phyloP scores from a whole-genome alignment of 306 rosid genomes.

The Pyrus communis region DNA sequence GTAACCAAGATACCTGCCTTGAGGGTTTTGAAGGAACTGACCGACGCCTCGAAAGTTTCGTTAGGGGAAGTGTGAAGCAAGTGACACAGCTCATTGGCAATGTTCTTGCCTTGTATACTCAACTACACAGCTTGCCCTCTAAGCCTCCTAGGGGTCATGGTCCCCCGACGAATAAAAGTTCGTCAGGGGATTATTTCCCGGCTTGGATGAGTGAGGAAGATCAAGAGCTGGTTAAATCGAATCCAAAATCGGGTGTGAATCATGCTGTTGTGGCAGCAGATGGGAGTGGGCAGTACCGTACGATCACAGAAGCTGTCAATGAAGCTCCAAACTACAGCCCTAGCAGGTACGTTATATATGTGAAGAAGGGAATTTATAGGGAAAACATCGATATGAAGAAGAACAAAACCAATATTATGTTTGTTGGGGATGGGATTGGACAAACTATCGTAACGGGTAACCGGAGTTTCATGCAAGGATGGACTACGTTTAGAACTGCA shows the following conservation, averaged over 20 bases:
- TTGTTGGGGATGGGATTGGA: slow-evolving; percentile 84
- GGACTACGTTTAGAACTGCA: slow-evolving; percentile 96
- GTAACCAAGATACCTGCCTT: slow-evolving; percentile 93
- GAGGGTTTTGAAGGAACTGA: slow-evolving; percentile 97
- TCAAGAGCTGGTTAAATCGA: slow-evolving; percentile 43
- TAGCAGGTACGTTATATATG: slow-evolving; percentile 55
- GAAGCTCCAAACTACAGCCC: slow-evolving; percentile 60
- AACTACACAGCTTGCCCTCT: slow-evolving; percentile 54
- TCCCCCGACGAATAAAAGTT: not conserved
- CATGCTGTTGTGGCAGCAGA: slow-evolving; percentile 68
- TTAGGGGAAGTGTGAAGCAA: slow-evolving; percentile 71
- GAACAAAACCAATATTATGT: slow-evolving; percentile 77
- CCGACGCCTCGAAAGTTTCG: slow-evolving; percentile 54
- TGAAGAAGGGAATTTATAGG: slow-evolving; percentile 64
- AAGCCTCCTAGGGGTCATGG: slow-evolving; percentile 31
- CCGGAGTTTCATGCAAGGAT: slow-evolving; percentile 87
- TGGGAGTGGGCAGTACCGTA: slow-evolving; percentile 65
- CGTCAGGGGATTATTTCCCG: slow-evolving; percentile 30
- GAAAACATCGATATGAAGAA: slow-evolving; percentile 82
- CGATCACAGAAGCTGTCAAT: slow-evolving; percentile 67
- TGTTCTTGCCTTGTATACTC: slow-evolving; percentile 65
- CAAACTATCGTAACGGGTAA: slow-evolving; percentile 57
- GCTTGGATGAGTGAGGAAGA: slow-evolving; percentile 66
- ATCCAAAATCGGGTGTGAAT: slow-evolving; percentile 23
- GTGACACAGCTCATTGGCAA: slow-evolving; percentile 79